These are phyloP conservation scores for Fusarium pseudonygamai DNA, from an alignment of 2,329 filamentous ascomycete genomes.

Conservation along the genomic window DNA sequence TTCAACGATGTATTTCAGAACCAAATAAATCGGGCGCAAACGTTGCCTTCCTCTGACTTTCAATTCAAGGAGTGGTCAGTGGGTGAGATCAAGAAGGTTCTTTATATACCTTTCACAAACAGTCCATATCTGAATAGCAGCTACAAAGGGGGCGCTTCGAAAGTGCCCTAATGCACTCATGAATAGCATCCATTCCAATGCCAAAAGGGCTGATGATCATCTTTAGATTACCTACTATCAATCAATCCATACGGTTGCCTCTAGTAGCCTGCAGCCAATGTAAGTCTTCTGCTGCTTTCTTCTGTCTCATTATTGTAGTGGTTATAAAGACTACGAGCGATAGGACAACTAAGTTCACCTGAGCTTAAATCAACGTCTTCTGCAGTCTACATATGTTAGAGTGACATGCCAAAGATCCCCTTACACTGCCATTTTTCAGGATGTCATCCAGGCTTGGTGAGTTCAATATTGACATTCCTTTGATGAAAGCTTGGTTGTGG, in stretches of 20 bases:
- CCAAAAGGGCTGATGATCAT: background rate
- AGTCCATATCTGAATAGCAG: background rate
- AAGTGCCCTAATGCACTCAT: background rate
- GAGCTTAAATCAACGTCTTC: background rate
- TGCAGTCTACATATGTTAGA: background rate
- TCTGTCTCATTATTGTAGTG: background rate
- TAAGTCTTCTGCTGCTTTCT: background rate
- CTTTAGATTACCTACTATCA: background rate
- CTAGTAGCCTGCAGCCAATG: background rate
- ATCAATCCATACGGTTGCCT: background rate
- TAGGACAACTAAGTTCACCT: background rate
- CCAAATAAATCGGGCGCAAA: background rate
- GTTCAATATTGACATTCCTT: background rate
- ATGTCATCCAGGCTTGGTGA: background rate
- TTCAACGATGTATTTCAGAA: background rate
- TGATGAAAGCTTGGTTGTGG: background rate
- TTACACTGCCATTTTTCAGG: background rate
- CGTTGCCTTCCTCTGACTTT: background rate
- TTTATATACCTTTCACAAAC: background rate
- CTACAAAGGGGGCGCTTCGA: background rate
- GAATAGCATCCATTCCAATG: background rate
- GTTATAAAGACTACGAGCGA: background rate
- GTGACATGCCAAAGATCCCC: background rate
- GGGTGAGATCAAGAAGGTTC: background rate
- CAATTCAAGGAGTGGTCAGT: background rate